Evolutionary conservation across 2,329 filamentous ascomycete genomes (phyloP), one percentile per base, ranked within the genome.

Genomic region (Madurella fahalii): DNA sequence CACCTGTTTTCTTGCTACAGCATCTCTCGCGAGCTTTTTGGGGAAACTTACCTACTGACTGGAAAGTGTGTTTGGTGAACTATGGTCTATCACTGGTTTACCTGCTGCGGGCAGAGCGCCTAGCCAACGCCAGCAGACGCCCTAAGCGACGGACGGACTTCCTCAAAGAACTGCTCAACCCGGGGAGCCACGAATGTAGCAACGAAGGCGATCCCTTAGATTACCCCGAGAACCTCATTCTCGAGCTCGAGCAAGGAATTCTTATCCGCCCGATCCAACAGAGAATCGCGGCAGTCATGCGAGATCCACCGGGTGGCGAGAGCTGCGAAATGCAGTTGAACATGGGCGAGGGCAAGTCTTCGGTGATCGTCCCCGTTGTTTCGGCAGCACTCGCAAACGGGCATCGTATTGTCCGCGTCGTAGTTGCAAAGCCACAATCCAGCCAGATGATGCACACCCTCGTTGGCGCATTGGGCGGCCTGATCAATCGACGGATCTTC

Each of bases 301-400:
- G 74, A 2, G 48, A 61, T 0, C 75, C 77, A 0, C 60, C 64
- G 0, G 63, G 63, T 0, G 65, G 62, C 0, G 30, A 64, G 0
- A 87, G 84, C 59, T 66, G 75, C 0, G 77, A 84, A 0, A 77
- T 87, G 71, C 84, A 88, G 61, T 66, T 89, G 2, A 87, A 87
- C 58, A 89, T 89, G 85, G 86, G 86, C 31, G 61, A 79, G 78
- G 81, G 0, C 11, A 85, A 84, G 65, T 83, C 81, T 0, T 81
- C 78, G 0, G 75, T 74, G 47, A 79, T 83, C 18, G 74, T 82
- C 7, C 80, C 79, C 0, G 79, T 82, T 74, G 77, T 71, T 0
- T 71, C 75, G 0, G 69, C 71, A 0, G 57, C 72, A 0, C 65
- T 83, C 0, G 78, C 79, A 0, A 67, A 82, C 58, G 65, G 69